Evolutionary conservation across 192 early-diverging fungal genomes (phyloP), one percentile per base, ranked within the genome.

Genomic region (Chytriomyces sp.): DNA sequence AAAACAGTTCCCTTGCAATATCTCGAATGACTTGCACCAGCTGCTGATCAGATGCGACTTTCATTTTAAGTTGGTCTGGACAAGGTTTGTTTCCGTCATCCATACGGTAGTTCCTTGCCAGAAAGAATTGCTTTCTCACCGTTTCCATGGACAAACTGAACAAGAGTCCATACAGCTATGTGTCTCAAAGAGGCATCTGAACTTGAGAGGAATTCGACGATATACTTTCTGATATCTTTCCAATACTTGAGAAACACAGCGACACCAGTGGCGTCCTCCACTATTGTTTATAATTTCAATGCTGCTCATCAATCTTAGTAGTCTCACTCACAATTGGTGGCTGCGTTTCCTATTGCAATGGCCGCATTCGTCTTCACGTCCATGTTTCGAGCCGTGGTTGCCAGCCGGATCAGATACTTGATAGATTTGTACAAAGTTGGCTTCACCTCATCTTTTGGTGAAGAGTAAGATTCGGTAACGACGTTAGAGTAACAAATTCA

Each of bases 101-200:
- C 10, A 41, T 17, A 10, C 25, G 49, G 19, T 19, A 39, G 37
- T 31, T 30, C 37, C 8, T 19, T 0, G 17, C 41, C 22, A 19
- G 37, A 66, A 14, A 41, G 40, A 12, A n/a, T 25, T 3, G 0
- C 10, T 19, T 10, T 19, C 31, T 59, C 64, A 76, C 74, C 75
- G 69, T 68, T 63, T 26, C 73, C 72, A 19, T 39, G 36, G 65
- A 93, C 75, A 76, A 93, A 88, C 82, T 92, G 89, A 22, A 90
- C 83, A 72, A 94, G 88, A 30, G 92, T 94, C 92, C 92, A 94
- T 39, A 93, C 84, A 3, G 89, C 92, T 70, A 94, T 88, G 19
- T 93, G 92, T 65, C 89, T 90, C 70, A 94, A 89, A 58, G 86
- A 84, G 76, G 30, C 87, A 83, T 12, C 83, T 82, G 39, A 91